A percentile compares a stretch with the other conserved stretches of the same genome.
Evolutionary conservation across 106 monocot species (phyloP).

Genomic region (Vanilla planifolia): DNA sequence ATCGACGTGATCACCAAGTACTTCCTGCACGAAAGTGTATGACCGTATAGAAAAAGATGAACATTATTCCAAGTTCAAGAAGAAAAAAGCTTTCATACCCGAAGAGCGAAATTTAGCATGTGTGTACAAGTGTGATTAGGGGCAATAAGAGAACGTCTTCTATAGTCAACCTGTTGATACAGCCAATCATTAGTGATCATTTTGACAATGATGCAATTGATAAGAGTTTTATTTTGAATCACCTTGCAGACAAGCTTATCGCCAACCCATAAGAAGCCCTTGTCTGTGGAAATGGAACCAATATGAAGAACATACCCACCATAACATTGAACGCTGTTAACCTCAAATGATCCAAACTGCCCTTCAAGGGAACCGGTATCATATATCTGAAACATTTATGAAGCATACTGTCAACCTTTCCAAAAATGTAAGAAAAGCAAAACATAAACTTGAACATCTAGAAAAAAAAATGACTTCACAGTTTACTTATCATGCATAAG

Average conservation of each 20-base stretch:
- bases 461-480: too few relatives aligned
- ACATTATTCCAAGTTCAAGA: too few relatives aligned
- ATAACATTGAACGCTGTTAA: slow-evolving; percentile 78
- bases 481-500: too few relatives aligned
- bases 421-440: background rate
- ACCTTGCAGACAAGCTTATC: slow-evolving; percentile 87
- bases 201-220: background rate
- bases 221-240: background rate
- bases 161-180: slow-evolving; percentile 77
- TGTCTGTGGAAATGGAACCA: slow-evolving; percentile 45
- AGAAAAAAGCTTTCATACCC: slow-evolving; percentile 37
- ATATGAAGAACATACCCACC: slow-evolving; percentile 87
- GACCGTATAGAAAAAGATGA: background rate
- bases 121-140: slow-evolving; percentile 99
- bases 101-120: slow-evolving; percentile 95
- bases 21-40: slow-evolving; percentile 47
- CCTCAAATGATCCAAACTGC: slow-evolving; percentile 66
- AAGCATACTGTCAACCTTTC: background rate
- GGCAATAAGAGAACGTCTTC: slow-evolving; percentile 74
- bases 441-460: background rate
- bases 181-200: slow-evolving; percentile 1
- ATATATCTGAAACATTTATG: slow-evolving; percentile 50
- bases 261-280: slow-evolving; percentile 43
- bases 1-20: slow-evolving; percentile 97
- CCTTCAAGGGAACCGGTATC: slow-evolving; percentile 89